phyloP scores from a whole-genome alignment of 768 basidiomycete genomes.

The Agaricus blazei region DNA sequence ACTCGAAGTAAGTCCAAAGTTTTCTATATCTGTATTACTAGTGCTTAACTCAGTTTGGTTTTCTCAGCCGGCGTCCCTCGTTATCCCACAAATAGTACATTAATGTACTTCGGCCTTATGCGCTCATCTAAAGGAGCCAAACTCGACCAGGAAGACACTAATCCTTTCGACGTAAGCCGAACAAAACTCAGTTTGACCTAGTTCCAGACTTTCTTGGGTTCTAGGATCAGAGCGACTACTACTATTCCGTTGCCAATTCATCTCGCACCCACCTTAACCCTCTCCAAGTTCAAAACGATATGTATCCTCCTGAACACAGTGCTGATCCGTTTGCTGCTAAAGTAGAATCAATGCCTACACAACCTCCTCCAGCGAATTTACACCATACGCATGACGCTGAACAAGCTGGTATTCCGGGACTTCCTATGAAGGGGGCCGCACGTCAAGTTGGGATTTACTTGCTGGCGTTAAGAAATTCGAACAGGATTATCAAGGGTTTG shows the following conservation, averaged over 20 bases:
- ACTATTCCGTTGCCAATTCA: conserved; percentile 1
- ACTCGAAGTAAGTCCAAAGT: too few species aligned
- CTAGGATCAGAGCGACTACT: background rate
- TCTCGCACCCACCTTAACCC: conserved; percentile 5
- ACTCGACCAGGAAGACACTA: background rate
- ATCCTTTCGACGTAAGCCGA: background rate
- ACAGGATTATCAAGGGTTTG: conserved; percentile 53
- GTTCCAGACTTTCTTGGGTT: background rate
- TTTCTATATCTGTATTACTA: background rate
- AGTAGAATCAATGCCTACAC: background rate
- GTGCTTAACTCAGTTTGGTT: background rate
- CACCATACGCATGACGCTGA: background rate
- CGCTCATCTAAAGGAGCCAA: background rate
- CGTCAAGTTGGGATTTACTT: conserved; percentile 46
- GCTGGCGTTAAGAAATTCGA: conserved; percentile 48
- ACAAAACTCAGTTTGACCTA: background rate
- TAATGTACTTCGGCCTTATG: background rate
- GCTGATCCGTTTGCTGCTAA: background rate
- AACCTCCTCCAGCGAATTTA: background rate
- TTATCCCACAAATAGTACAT: background rate
- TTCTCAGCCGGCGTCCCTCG: background rate
- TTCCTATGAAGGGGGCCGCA: conserved; percentile 13
- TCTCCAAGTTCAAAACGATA: background rate
- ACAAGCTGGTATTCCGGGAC: conserved; percentile 8
- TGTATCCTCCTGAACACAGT: background rate